A percentile compares a stretch with the other conserved stretches of the same genome.
These are phyloP conservation scores for Endocarpon pusillum DNA, from an alignment of 495 filamentous ascomycete genomes.

Conservation along the genomic window DNA sequence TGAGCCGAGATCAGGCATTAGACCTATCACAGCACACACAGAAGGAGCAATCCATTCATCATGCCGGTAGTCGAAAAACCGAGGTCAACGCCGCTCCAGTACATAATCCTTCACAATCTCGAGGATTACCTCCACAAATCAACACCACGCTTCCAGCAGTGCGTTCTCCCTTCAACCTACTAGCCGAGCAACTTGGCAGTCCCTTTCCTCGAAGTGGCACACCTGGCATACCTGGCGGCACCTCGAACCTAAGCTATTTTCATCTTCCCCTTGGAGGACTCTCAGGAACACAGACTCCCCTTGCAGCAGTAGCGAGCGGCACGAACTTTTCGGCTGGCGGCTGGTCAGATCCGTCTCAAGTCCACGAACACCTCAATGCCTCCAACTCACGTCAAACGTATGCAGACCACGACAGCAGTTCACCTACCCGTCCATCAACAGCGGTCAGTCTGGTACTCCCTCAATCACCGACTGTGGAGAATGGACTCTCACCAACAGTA, in stretches of 20 bases:
- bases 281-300: conserved; percentile 71
- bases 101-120: not conserved
- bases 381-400: conserved; percentile 8
- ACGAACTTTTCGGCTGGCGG: conserved; percentile 29
- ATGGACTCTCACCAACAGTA: conserved; percentile 7
- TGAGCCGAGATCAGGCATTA: conserved; percentile 1
- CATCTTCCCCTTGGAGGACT: conserved; percentile 55
- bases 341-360: conserved; percentile 8
- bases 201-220: conserved; percentile 50
- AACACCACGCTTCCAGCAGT: conserved; percentile 16
- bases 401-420: conserved; percentile 4
- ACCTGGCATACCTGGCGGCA: conserved; percentile 68
- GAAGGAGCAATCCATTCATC: not conserved
- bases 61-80: too few species aligned
- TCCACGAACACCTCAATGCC: conserved; percentile 11
- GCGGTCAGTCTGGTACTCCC: conserved; percentile 21
- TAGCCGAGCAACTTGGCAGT: conserved; percentile 36
- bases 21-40: not conserved
- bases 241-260: conserved; percentile 82
- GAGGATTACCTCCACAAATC: not conserved
- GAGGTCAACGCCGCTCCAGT: too few species aligned
- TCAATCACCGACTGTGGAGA: conserved; percentile 13
- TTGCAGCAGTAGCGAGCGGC: conserved; percentile 70
- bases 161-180: conserved; percentile 25
- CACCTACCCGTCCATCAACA: conserved; percentile 26